phyloP scores from a whole-genome alignment of 2,329 filamentous ascomycete genomes.

The Apiospora rasikravindrae region DNA sequence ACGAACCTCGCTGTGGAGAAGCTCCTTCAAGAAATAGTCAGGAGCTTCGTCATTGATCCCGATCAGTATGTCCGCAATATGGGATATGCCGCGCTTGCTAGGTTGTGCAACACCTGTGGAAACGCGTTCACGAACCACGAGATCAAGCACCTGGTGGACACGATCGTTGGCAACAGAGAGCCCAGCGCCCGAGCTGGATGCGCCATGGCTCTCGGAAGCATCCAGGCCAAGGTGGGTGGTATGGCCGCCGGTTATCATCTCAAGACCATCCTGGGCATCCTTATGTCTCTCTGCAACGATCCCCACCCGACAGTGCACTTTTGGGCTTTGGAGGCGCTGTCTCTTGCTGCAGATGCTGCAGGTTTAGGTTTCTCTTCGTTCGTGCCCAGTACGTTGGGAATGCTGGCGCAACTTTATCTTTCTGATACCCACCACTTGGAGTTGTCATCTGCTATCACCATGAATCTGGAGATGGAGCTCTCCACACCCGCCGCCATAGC shows the following conservation, averaged over 20 bases:
- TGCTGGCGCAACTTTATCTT: constrained; percentile 92
- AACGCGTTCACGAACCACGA: constrained; percentile 88
- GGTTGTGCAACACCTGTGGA: constrained; percentile 83
- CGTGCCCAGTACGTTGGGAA: constrained; percentile 87
- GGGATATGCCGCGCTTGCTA: constrained; percentile 83
- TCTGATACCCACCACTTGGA: constrained; percentile 91
- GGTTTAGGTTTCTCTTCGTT: constrained; percentile 91
- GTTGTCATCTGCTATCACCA: constrained; percentile 77
- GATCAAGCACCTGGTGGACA: constrained; percentile 91
- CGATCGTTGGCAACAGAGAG: constrained; percentile 91
- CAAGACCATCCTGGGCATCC: constrained; percentile 94
- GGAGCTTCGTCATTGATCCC: constrained; percentile 77
- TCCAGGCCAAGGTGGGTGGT: constrained; percentile 93
- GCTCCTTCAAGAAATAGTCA: constrained; percentile 75
- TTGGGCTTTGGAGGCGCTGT: constrained; percentile 90
- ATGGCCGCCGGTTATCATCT: constrained; percentile 97
- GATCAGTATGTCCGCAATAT: constrained; percentile 87
- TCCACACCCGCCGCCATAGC: constrained; percentile 83
- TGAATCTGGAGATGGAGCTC: constrained; percentile 87
- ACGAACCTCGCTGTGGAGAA: constrained; percentile 79
- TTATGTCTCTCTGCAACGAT: constrained; percentile 98
- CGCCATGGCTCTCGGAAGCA: constrained; percentile 89
- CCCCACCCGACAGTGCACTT: constrained; percentile 95
- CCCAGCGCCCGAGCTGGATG: constrained; percentile 93
- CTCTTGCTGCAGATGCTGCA: constrained; percentile 86